Percentiles rank a stretch among this genome's conserved stretches.
These are phyloP conservation scores for Phytophthora cryptogea DNA, from an alignment of 352 stramenopile species.

Conservation along the genomic window DNA sequence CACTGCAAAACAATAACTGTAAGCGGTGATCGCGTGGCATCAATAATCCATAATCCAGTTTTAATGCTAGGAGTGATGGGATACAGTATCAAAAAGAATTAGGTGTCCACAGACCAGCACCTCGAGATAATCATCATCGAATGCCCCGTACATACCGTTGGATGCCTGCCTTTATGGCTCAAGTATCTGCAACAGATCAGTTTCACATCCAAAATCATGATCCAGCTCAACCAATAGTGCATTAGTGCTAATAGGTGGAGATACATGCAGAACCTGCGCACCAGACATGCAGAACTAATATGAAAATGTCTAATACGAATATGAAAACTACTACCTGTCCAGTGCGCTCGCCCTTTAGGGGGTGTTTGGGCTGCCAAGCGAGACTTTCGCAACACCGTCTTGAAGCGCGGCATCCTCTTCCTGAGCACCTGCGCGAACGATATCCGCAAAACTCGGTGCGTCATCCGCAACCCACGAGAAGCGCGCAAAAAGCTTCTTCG, in stretches of 20 bases:
- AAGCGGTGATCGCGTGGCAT: no score
- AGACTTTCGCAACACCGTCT: slow-evolving; percentile 26
- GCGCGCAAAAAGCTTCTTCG: slow-evolving; percentile 66
- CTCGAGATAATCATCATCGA: no score
- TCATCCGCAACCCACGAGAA: slow-evolving; percentile 82
- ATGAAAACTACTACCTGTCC: slow-evolving; percentile 28
- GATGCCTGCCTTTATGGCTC: no score
- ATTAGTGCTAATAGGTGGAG: slow-evolving; percentile 14
- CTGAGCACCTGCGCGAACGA: slow-evolving; percentile 34
- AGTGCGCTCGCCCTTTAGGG: slow-evolving; percentile 20
- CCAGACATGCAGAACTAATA: slow-evolving; percentile 13
- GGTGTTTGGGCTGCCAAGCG: slow-evolving; percentile 15
- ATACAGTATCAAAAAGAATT: no score
- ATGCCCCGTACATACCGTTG: no score
- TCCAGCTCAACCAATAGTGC: slow-evolving; percentile 6
- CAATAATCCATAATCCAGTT: no score
- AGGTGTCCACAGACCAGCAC: no score
- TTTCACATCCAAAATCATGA: no score
- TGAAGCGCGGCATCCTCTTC: slow-evolving; percentile 13
- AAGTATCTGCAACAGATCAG: no score
- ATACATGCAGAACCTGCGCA: slow-evolving; percentile 6
- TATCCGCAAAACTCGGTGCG: slow-evolving; percentile 54
- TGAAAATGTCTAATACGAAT: slow-evolving; percentile 19
- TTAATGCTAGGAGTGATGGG: no score
- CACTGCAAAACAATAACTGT: no score